phyloP scores from a whole-genome alignment of 805 yeast genomes.

The Metschnikowia drakensbergensis region DNA sequence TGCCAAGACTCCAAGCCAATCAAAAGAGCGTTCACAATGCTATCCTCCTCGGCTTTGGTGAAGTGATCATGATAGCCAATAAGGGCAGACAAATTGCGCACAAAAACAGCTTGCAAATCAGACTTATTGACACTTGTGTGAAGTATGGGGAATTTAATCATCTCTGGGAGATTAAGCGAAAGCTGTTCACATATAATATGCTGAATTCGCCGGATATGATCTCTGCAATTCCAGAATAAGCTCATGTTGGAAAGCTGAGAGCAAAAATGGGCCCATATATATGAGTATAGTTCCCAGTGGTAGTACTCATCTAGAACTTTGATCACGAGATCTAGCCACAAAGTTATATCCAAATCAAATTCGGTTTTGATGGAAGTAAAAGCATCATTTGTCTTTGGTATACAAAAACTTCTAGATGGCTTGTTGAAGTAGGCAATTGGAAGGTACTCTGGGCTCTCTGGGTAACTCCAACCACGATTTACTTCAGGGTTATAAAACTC shows the following conservation, averaged over 20 bases:
- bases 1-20: conserved; percentile 72
- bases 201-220: conserved; percentile 40
- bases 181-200: conserved; percentile 57
- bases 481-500: conserved; percentile 7
- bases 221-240: conserved; percentile 44
- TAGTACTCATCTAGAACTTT: conserved; percentile 49
- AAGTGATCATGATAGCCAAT: conserved; percentile 56
- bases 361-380: neutral
- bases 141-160: conserved; percentile 32
- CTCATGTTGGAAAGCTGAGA: conserved; percentile 60
- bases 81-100: conserved; percentile 59
- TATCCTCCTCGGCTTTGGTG: conserved; percentile 58
- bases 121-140: conserved; percentile 43
- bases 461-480: conserved; percentile 51
- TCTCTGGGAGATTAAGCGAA: conserved; percentile 42
- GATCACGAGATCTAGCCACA: conserved; percentile 51
- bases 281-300: conserved; percentile 71
- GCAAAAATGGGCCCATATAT: conserved; percentile 61
- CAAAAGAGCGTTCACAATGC: conserved; percentile 55
- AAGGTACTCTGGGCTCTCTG: conserved; percentile 51
- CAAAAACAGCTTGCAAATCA: conserved; percentile 63
- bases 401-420: conserved; percentile 27
- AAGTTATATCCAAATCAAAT: conserved; percentile 38
- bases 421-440: conserved; percentile 41
- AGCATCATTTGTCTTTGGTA: neutral